Percentiles rank a stretch among this genome's conserved stretches.
phyloP scores from a whole-genome alignment of 1,139 yeast genomes.

The Debaryomycetaceae sp. region DNA sequence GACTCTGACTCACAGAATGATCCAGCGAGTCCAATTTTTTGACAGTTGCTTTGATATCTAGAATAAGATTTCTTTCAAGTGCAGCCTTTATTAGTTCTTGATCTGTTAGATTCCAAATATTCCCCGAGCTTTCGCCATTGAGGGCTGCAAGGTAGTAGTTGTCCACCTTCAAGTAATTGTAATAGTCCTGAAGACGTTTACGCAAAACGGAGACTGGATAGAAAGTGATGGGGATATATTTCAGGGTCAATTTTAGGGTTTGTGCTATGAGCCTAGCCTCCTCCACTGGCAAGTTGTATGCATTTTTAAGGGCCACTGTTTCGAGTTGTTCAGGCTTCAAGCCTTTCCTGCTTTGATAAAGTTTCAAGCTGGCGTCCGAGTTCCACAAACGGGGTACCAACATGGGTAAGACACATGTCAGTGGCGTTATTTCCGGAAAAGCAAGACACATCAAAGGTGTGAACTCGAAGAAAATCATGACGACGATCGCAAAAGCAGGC shows the following conservation, averaged over 20 bases:
- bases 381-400: conserved; percentile 39
- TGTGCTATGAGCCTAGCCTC: conserved; percentile 33
- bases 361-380: conserved; percentile 6
- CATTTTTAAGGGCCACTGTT: conserved; percentile 33
- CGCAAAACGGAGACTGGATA: conserved; percentile 40
- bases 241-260: conserved; percentile 35
- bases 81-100: conserved; percentile 47
- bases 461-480: conserved; percentile 56
- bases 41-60: conserved; percentile 19
- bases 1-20: conserved; percentile 11
- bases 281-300: conserved; percentile 36
- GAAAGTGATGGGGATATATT: conserved; percentile 33
- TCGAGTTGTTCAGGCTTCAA: conserved; percentile 9
- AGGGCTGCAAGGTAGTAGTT: conserved; percentile 44
- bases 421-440: conserved; percentile 64
- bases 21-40: conserved; percentile 11
- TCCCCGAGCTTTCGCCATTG: conserved; percentile 37
- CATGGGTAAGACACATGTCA: conserved; percentile 63
- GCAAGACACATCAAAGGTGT: conserved; percentile 59
- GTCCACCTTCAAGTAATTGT: conserved; percentile 48
- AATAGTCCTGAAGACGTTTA: conserved; percentile 33
- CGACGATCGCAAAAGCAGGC: conserved; percentile 59
- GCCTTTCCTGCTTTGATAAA: conserved; percentile 8
- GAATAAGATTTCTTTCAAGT: conserved; percentile 47
- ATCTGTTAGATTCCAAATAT: conserved; percentile 42